Conservation (phyloP, 305 asterid genomes). For the Andrographis paniculata region DNA sequence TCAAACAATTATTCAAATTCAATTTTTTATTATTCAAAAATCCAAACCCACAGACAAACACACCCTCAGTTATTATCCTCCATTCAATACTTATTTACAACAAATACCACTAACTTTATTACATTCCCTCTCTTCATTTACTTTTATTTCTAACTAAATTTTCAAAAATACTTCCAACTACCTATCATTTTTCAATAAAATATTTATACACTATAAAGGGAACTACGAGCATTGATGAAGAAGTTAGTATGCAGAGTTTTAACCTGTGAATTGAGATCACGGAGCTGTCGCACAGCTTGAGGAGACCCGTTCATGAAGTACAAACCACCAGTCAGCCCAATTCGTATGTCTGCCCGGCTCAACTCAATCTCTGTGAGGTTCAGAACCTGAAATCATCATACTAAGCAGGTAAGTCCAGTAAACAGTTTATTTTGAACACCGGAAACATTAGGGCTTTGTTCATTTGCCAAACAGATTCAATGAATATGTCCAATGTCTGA, state of each 20-base stretch:
- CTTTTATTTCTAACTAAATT: too few relatives aligned
- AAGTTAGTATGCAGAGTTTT: constrained; percentile 13
- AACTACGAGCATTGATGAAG: constrained; percentile 7
- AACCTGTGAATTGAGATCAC: constrained; percentile 84
- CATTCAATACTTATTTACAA: too few relatives aligned
- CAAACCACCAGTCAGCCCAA: constrained; percentile 87
- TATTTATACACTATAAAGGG: too few relatives aligned
- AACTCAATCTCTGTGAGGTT: constrained; percentile 90
- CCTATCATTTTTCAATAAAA: too few relatives aligned
- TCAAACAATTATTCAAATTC: too few relatives aligned
- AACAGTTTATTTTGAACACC: neutral
- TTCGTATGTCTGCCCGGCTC: constrained; percentile 79
- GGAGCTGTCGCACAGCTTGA: constrained; percentile 91
- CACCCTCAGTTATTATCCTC: too few relatives aligned
- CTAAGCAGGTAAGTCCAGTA: neutral
- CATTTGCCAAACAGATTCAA: constrained; percentile 5
- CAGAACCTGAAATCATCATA: constrained; percentile 50
- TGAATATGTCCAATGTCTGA: constrained; percentile 1
- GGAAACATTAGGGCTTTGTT: constrained; percentile 1
- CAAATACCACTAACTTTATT: too few relatives aligned
- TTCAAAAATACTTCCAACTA: too few relatives aligned
- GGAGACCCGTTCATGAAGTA: constrained; percentile 97
- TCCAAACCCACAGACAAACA: too few relatives aligned
- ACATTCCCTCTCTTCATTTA: too few relatives aligned
- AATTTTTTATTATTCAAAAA: too few relatives aligned